Conservation (phyloP, 2,329 filamentous ascomycete species). For the Aspergillus carbonarius region DNA sequence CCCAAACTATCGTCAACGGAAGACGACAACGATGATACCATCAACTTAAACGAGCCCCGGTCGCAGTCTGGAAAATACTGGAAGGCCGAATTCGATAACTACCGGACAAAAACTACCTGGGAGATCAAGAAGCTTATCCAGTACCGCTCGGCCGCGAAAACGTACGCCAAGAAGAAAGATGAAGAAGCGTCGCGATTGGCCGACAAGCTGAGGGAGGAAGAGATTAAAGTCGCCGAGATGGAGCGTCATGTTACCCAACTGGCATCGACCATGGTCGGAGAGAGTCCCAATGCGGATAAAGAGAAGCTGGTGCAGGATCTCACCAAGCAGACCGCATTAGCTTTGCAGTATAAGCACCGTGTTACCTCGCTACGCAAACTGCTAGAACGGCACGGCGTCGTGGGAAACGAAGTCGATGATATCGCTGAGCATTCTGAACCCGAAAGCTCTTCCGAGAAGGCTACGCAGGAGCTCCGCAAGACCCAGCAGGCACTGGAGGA, state of each 20-base stretch:
- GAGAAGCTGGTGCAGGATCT: slow-evolving; percentile 44
- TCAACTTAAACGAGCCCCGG: slow-evolving; percentile 55
- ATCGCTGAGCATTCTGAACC: slow-evolving; percentile 22
- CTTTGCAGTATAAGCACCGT: slow-evolving; percentile 46
- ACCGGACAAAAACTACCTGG: slow-evolving; percentile 56
- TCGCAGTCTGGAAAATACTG: slow-evolving; percentile 62
- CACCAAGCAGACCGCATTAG: slow-evolving; percentile 45
- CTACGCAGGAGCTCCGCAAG: slow-evolving; percentile 30
- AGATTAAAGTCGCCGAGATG: slow-evolving; percentile 45
- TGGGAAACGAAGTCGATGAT: slow-evolving; percentile 28
- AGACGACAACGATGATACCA: slow-evolving; percentile 47
- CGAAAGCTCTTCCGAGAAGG: slow-evolving; percentile 16
- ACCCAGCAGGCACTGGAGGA: slow-evolving; percentile 36
- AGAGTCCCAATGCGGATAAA: slow-evolving; percentile 33
- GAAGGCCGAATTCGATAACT: slow-evolving; percentile 61
- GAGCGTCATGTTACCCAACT: slow-evolving; percentile 44
- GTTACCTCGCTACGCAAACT: slow-evolving; percentile 37
- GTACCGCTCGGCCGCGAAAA: slow-evolving; percentile 60
- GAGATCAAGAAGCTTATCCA: slow-evolving; percentile 62
- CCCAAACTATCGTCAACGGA: slow-evolving; percentile 22
- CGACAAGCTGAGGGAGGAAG: slow-evolving; percentile 54
- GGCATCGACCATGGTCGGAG: slow-evolving; percentile 40
- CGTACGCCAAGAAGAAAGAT: slow-evolving; percentile 61
- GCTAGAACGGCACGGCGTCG: slow-evolving; percentile 41
- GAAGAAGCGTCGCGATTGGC: slow-evolving; percentile 53